Evolutionary conservation across 192 early-diverging fungal genomes (phyloP).

Genomic region (Coemansia pectinata): DNA sequence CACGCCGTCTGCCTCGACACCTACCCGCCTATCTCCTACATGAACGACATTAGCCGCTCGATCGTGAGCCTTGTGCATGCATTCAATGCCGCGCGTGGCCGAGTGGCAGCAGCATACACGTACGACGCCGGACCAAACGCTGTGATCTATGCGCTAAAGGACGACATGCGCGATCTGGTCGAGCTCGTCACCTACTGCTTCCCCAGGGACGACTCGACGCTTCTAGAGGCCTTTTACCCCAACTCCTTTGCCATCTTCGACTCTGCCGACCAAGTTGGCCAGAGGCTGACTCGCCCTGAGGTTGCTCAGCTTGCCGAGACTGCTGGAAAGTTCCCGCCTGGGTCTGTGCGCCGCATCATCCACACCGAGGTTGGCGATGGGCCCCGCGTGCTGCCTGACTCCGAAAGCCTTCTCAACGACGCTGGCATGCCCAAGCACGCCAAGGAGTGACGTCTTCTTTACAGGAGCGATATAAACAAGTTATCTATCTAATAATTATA

Average conservation of each 20-base stretch:
- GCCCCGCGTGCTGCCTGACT: conserved; percentile 66
- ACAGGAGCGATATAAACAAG: not conserved
- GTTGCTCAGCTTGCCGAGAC: conserved; percentile 32
- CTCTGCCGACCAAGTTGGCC: conserved; percentile 57
- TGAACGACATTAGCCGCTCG: conserved; percentile 92
- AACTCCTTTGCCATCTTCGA: conserved; percentile 61
- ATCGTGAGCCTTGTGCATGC: conserved; percentile 83
- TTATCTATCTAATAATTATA: too few species aligned
- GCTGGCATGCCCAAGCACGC: conserved; percentile 50
- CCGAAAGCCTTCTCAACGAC: conserved; percentile 40
- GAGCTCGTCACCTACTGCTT: conserved; percentile 84
- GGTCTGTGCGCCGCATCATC: conserved; percentile 83
- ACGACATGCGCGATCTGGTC: conserved; percentile 84
- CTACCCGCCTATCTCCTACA: conserved; percentile 96
- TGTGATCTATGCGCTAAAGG: conserved; percentile 84
- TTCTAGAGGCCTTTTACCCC: conserved; percentile 55
- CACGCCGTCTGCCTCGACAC: conserved; percentile 99
- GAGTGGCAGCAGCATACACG: conserved; percentile 90
- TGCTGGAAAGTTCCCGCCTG: conserved; percentile 57
- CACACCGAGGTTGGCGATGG: conserved; percentile 91
- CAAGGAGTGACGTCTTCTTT: conserved; percentile 9
- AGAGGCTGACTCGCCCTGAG: conserved; percentile 10
- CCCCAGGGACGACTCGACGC: conserved; percentile 58
- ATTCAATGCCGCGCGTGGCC: conserved; percentile 66
- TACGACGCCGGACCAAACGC: conserved; percentile 99